A percentile compares a stretch with the other conserved stretches of the same genome.
Conservation (phyloP, 2,329 filamentous ascomycete genomes). For the Aspergillus fischeri region DNA sequence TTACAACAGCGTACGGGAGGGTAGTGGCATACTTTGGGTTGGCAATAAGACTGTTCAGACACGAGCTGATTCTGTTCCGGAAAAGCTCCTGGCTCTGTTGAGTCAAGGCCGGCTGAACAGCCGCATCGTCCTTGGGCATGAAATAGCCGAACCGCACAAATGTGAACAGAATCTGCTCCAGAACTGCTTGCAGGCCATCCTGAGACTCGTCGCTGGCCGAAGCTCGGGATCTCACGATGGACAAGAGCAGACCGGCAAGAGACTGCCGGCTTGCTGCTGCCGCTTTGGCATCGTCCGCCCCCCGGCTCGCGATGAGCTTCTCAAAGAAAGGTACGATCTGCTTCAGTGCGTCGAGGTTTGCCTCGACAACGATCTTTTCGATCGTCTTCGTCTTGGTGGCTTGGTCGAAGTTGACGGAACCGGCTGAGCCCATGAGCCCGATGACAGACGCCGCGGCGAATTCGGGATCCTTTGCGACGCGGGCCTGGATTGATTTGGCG, state of each 20-base stretch:
- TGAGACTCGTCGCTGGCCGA: conserved; percentile 26
- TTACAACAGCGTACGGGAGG: conserved; percentile 39
- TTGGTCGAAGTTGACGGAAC: conserved; percentile 77
- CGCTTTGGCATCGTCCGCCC: conserved; percentile 41
- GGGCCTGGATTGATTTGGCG: conserved; percentile 64
- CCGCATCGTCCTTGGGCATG: conserved; percentile 32
- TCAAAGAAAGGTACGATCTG: conserved; percentile 53
- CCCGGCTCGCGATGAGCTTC: conserved; percentile 44
- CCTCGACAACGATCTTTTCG: conserved; percentile 65
- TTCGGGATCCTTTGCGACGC: conserved; percentile 58
- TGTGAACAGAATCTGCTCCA: conserved; percentile 43
- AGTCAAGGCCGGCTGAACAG: conserved; percentile 44
- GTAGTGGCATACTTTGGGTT: conserved; percentile 33
- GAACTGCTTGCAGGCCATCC: conserved; percentile 37
- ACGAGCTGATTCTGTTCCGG: conserved; percentile 53
- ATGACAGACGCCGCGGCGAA: conserved; percentile 60
- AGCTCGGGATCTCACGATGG: conserved; percentile 42
- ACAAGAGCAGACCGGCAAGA: conserved; percentile 52
- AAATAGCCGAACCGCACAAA: conserved; percentile 52
- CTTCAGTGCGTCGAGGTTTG: conserved; percentile 48
- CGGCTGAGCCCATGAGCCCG: conserved; percentile 65
- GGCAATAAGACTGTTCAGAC: conserved; percentile 49
- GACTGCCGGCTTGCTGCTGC: conserved; percentile 46
- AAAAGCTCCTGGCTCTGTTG: conserved; percentile 49
- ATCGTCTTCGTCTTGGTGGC: conserved; percentile 81